Percentiles rank a stretch among this genome's conserved stretches.
phyloP scores from a whole-genome alignment of 257 asterid genomes.

The Ophiorrhiza pumila region DNA sequence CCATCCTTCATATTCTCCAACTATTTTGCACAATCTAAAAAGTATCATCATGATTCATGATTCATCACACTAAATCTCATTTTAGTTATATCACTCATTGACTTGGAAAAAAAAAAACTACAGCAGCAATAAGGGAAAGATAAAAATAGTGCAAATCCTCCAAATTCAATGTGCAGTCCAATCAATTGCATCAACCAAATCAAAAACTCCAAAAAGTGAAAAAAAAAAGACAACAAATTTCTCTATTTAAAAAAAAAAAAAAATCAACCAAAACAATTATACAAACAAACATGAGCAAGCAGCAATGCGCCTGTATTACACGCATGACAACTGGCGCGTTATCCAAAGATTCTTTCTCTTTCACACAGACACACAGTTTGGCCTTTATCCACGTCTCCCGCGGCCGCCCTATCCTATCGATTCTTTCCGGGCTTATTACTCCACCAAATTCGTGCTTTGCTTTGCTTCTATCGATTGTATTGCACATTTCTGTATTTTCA shows the following conservation, averaged over 20 bases:
- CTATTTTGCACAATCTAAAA: not conserved
- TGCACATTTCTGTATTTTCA: not conserved
- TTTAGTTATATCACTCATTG: conserved; percentile 2
- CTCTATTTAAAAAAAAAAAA: not conserved
- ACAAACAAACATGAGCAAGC: not conserved
- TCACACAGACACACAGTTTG: not conserved
- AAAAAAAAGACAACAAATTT: not conserved
- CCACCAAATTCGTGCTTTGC: conserved; percentile 38
- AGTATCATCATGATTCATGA: not conserved
- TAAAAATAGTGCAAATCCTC: not conserved
- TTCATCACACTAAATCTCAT: not conserved
- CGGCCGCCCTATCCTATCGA: no score
- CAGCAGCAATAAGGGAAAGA: not conserved
- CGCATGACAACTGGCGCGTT: conserved; percentile 38
- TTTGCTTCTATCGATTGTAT: conserved; percentile 39
- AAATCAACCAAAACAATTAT: not conserved
- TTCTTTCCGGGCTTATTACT: conserved; percentile 67
- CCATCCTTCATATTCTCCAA: not conserved
- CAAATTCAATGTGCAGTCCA: not conserved
- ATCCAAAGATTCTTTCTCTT: not conserved
- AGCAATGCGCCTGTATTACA: conserved; percentile 19
- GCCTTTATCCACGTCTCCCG: conserved; percentile 7
- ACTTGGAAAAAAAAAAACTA: not conserved
- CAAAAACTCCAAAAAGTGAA: not conserved
- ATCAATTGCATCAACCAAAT: conserved; percentile 3